A percentile compares a stretch with the other conserved stretches of the same genome.
These are phyloP conservation scores for Wolfiporia cocos DNA, from an alignment of 1,284 basidiomycete genomes.

Conservation along the genomic window DNA sequence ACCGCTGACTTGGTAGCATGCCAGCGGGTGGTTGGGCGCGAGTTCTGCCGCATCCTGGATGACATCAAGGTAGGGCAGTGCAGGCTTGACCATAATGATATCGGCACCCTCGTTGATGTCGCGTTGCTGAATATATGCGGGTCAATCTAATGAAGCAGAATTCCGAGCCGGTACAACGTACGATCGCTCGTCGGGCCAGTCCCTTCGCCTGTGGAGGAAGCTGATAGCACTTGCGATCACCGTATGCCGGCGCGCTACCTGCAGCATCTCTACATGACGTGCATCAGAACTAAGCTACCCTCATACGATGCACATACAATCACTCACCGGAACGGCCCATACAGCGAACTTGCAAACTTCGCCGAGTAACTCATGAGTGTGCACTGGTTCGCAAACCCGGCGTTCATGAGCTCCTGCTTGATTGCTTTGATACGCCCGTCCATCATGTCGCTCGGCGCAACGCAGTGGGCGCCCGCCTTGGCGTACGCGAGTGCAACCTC, in stretches of 20 bases:
- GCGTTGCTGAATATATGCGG: conserved; percentile 54
- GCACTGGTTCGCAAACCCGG: conserved; percentile 80
- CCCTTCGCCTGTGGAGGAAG: conserved; percentile 87
- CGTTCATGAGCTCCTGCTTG: conserved; percentile 80
- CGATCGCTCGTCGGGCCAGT: conserved; percentile 89
- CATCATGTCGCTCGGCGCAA: conserved; percentile 99
- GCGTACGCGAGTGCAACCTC: conserved; percentile 94
- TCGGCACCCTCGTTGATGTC: conserved; percentile 95
- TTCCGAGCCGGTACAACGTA: conserved; percentile 32
- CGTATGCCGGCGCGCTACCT: conserved; percentile 90
- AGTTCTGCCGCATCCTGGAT: conserved; percentile 84
- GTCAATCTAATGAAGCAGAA: not conserved
- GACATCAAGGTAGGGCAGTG: conserved; percentile 94
- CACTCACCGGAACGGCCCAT: conserved; percentile 90
- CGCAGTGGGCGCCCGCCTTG: conserved; percentile 92
- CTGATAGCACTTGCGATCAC: conserved; percentile 97
- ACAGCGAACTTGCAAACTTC: conserved; percentile 95
- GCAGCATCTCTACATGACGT: conserved; percentile 75
- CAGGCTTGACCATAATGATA: conserved; percentile 98
- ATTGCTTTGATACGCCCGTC: conserved; percentile 91
- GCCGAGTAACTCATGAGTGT: conserved; percentile 98
- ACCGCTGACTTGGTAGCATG: conserved; percentile 95
- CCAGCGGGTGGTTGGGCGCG: conserved; percentile 83
- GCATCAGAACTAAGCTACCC: not conserved
- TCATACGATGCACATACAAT: not conserved